Percentiles rank a stretch among this genome's conserved stretches.
phyloP scores from a whole-genome alignment of 768 basidiomycete species.

The Pulveroboletus sp. region DNA sequence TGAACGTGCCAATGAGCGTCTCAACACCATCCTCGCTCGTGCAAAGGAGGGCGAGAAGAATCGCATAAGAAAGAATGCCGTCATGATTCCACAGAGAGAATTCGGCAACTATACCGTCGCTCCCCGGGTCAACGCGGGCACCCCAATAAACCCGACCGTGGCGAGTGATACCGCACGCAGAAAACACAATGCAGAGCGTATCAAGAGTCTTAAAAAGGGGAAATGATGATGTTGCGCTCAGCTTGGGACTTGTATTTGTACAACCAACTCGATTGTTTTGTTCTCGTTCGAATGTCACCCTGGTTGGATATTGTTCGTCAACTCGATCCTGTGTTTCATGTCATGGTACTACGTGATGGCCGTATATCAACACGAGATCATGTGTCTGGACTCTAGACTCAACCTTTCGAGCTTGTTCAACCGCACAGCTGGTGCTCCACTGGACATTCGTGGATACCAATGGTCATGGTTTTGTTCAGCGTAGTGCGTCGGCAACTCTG shows the following conservation, averaged over 20 bases:
- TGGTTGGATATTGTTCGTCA: no score
- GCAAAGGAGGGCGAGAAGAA: slow-evolving; percentile 68
- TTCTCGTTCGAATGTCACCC: no score
- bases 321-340: no score
- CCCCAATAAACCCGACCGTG: slow-evolving; percentile 53
- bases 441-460: no score
- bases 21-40: slow-evolving; percentile 67
- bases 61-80: slow-evolving; percentile 73
- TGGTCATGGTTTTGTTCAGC: no score
- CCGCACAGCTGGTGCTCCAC: no score
- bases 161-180: slow-evolving; percentile 73
- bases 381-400: no score
- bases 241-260: slow-evolving; percentile 2
- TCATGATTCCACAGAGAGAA: slow-evolving; percentile 76
- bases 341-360: no score
- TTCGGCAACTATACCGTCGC: slow-evolving; percentile 80
- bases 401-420: no score
- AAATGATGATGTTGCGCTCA: neutral
- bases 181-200: slow-evolving; percentile 69
- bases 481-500: no score
- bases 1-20: slow-evolving; percentile 46
- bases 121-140: slow-evolving; percentile 56
- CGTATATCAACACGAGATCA: no score
- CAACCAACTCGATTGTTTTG: no score
- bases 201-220: slow-evolving; percentile 57